phyloP scores from a whole-genome alignment of 495 filamentous ascomycete genomes.

The Echria macrotheca region DNA sequence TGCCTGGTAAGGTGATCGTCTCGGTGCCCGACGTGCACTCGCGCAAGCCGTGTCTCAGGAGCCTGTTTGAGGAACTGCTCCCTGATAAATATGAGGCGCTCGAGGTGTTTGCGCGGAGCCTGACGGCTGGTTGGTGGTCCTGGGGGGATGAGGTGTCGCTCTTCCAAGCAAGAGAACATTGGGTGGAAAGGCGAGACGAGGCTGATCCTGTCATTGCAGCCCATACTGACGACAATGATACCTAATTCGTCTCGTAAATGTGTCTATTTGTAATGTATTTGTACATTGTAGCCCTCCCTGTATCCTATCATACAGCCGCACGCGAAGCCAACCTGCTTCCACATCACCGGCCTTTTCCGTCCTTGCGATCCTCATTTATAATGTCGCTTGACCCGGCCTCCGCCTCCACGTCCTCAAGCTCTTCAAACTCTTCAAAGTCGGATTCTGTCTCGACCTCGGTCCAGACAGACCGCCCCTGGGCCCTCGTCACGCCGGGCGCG shows the following conservation, averaged over 20 bases:
- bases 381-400: conserved; percentile 9
- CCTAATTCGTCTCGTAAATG: not conserved
- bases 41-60: conserved; percentile 63
- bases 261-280: conserved; percentile 9
- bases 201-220: not conserved
- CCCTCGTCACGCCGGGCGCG: conserved; percentile 32
- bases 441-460: conserved; percentile 24
- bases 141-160: conserved; percentile 84
- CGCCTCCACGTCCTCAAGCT: conserved; percentile 13
- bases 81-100: conserved; percentile 54
- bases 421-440: not conserved
- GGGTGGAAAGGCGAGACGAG: conserved; percentile 37
- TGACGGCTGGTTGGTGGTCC: conserved; percentile 83
- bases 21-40: conserved; percentile 89
- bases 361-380: too few species aligned
- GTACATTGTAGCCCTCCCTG: not conserved
- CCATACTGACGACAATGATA: not conserved
- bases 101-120: conserved; percentile 83
- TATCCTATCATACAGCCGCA: conserved; percentile 14
- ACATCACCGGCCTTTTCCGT: too few species aligned
- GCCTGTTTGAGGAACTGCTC: conserved; percentile 41
- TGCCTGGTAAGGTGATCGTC: conserved; percentile 50
- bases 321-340: too few species aligned
- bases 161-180: conserved; percentile 68
- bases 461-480: conserved; percentile 13